Percentiles rank a stretch among this genome's conserved stretches.
These are phyloP conservation scores for Penicillium freii DNA, from an alignment of 2,329 filamentous ascomycete genomes.

Conservation along the genomic window DNA sequence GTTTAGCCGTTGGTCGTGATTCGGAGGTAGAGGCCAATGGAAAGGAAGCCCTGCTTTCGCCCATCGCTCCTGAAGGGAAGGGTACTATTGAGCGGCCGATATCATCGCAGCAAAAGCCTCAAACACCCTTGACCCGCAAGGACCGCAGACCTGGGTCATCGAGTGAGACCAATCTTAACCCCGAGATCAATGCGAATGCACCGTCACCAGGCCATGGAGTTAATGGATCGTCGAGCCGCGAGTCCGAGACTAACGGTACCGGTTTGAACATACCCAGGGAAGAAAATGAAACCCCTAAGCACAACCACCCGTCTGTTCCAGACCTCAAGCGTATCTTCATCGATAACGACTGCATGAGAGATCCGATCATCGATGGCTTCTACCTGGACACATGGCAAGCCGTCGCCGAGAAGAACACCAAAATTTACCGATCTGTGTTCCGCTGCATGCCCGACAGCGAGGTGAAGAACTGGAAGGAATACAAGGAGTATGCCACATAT, in stretches of 20 bases:
- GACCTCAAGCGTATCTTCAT: slow-evolving; percentile 74
- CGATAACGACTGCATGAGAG: slow-evolving; percentile 88
- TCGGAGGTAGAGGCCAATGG: slow-evolving; percentile 63
- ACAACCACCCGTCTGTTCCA: slow-evolving; percentile 49
- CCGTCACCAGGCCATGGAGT: slow-evolving; percentile 55
- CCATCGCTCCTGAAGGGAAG: slow-evolving; percentile 63
- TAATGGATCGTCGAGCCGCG: slow-evolving; percentile 66
- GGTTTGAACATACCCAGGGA: slow-evolving; percentile 56
- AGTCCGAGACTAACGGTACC: slow-evolving; percentile 81
- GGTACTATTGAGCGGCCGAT: slow-evolving; percentile 57
- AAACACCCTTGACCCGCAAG: slow-evolving; percentile 17
- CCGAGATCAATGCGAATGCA: slow-evolving; percentile 23
- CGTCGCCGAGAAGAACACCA: slow-evolving; percentile 91
- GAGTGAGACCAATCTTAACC: slow-evolving; percentile 17
- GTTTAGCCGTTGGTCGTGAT: slow-evolving; percentile 65
- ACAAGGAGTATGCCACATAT: slow-evolving; percentile 79
- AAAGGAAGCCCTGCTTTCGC: slow-evolving; percentile 69
- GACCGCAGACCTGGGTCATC: slow-evolving; percentile 20
- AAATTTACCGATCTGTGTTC: slow-evolving; percentile 89
- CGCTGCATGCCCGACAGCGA: slow-evolving; percentile 96
- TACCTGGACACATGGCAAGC: slow-evolving; percentile 84
- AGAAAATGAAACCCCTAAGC: slow-evolving; percentile 51
- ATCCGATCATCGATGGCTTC: slow-evolving; percentile 79
- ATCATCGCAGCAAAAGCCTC: slow-evolving; percentile 39
- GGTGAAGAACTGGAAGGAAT: slow-evolving; percentile 89